Base-by-base conservation (phyloP, 257 asterid species). In the Linderniella brevidens region DNA sequence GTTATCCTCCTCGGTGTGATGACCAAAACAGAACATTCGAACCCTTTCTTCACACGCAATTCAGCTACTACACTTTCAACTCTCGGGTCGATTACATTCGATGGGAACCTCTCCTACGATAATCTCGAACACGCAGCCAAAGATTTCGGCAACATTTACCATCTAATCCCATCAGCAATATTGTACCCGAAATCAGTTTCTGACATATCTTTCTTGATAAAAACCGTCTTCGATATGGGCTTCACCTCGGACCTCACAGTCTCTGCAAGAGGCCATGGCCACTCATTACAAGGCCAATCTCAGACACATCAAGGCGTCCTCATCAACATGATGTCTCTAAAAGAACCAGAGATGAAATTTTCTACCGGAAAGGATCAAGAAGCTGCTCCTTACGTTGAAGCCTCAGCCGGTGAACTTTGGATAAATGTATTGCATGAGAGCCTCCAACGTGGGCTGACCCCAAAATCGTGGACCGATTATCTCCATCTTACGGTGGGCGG, bases 401-500 rank as follows among this genome's bases (percentile, higher is more conserved):
- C 71, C 0, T 79, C 87, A 3, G 94, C 71, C 0, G 97, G 97
- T 7, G 85, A 79, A 44, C 82, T 82, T 1, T 86, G 97, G 97
- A 77, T 86, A 18, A 63, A 80, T 37, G 70, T 86, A 38, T 57
- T 82, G 80, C 87, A 73, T 61, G 85, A 75, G 54, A 65, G 81
- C 40, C 78, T 86, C 42, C 61, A 79, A 62, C 63, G 51, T 18
- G 97, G 94, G 13, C 58, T 86, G 8, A 46, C 97, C 0, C 97
- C 97, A 1, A 86, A 71, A 63, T 86, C 94, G 8, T 86, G 97
- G 97, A 86, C 97, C 0, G 93, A 82, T 71, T 86, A 86, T 59
- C 94, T 86, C 50, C 93, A 75, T 58, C 93, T 86, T 13, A 75
- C 93, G 0, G 90, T 86, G n/a, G 97, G 94, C 2, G 94, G 97